A percentile compares a stretch with the other conserved stretches of the same genome.
These are phyloP conservation scores for Erodium texanum DNA, from an alignment of 441 rosid species.

Conservation along the genomic window DNA sequence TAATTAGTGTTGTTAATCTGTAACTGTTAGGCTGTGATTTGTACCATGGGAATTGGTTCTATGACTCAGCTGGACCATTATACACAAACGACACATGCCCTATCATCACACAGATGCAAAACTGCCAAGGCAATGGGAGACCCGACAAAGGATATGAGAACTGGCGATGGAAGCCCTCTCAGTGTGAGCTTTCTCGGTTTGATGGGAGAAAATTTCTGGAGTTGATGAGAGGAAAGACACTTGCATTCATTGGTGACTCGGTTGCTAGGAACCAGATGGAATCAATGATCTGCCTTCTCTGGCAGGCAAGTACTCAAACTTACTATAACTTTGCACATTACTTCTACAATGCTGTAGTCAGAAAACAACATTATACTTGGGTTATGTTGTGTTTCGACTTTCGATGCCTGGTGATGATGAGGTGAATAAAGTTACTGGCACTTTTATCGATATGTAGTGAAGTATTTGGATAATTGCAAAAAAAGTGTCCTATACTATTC, in stretches of 20 bases:
- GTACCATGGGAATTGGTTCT: conserved; percentile 71
- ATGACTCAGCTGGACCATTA: conserved; percentile 60
- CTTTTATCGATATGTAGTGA: not conserved
- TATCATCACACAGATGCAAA: conserved; percentile 84
- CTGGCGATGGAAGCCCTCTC: conserved; percentile 89
- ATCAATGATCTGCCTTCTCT: conserved; percentile 87
- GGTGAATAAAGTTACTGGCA: not conserved
- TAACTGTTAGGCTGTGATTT: conserved; percentile 60
- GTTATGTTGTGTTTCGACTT: not conserved
- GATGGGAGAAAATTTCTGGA: conserved; percentile 78
- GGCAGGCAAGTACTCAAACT: conserved; percentile 64
- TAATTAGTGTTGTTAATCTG: conserved; percentile 13
- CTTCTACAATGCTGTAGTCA: too few species aligned
- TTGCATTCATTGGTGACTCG: conserved; percentile 88
- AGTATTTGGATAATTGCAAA: not conserved
- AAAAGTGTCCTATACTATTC: too few species aligned
- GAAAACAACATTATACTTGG: not conserved
- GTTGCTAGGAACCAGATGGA: conserved; percentile 99
- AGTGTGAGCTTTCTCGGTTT: conserved; percentile 83
- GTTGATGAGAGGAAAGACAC: conserved; percentile 82
- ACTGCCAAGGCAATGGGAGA: conserved; percentile 97
- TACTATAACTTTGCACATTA: not conserved
- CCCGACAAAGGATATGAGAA: conserved; percentile 84
- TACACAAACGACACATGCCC: conserved; percentile 94
- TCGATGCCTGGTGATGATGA: not conserved